A percentile compares a stretch with the other conserved stretches of the same genome.
Evolutionary conservation across 176 grass and related monocot species (phyloP).

Genomic region (Metroxylon sagu): DNA sequence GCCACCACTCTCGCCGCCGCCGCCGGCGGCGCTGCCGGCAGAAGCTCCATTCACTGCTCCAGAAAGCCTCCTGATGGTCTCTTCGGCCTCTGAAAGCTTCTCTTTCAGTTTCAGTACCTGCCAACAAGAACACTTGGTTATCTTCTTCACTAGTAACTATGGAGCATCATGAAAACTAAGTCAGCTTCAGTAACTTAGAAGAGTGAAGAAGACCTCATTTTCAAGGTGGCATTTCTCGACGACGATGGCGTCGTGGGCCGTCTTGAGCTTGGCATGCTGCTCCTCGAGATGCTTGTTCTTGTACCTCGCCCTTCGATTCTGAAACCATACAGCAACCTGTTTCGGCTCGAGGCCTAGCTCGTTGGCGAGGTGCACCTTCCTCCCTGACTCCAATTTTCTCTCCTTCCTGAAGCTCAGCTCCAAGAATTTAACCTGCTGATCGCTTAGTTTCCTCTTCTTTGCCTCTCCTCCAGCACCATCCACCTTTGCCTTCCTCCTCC

Average conservation of each 20-base stretch:
- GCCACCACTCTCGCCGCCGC: neutral
- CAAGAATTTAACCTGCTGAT: constrained; percentile 63
- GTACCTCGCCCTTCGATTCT: constrained; percentile 94
- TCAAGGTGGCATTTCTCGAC: constrained; percentile 86
- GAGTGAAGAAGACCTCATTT: constrained; percentile 41
- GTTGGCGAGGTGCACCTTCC: constrained; percentile 71
- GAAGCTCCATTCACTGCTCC: neutral
- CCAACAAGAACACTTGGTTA: neutral
- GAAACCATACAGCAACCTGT: constrained; percentile 97
- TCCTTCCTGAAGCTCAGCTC: constrained; percentile 79
- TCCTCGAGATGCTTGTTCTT: constrained; percentile 97
- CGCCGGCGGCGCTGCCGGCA: neutral
- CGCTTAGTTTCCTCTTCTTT: constrained; percentile 75
- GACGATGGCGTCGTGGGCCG: constrained; percentile 65
- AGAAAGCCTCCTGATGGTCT: neutral
- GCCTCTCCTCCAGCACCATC: constrained; percentile 25
- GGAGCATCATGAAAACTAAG: too few species aligned
- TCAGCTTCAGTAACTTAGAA: neutral
- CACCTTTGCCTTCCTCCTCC: constrained; percentile 41
- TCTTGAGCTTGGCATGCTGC: constrained; percentile 75
- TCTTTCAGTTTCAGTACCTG: constrained; percentile 2
- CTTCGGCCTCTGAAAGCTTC: constrained; percentile 2
- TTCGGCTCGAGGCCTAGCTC: constrained; percentile 83
- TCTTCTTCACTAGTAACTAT: too few species aligned
- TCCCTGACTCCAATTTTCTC: constrained; percentile 67